Percentiles rank a stretch among this genome's conserved stretches.
phyloP scores from a whole-genome alignment of 2,329 filamentous ascomycete genomes.

The Fonsecaea nubica region DNA sequence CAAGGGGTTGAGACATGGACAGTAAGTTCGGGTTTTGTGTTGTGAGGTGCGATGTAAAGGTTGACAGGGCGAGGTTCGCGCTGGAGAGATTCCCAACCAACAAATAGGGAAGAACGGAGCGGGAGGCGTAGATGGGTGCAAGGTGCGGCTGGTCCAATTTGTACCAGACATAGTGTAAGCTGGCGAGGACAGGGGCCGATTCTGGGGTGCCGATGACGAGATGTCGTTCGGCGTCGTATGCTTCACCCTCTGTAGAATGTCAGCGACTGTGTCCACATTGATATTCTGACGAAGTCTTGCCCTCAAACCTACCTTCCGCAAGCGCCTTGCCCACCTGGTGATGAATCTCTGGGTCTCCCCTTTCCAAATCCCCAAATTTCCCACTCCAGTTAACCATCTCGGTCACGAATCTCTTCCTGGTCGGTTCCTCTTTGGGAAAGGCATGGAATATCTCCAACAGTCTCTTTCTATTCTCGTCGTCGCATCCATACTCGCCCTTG shows the following conservation, averaged over 20 bases:
- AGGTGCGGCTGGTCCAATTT: conserved; percentile 84
- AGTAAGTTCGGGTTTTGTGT: conserved; percentile 63
- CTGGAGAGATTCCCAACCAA: conserved; percentile 88
- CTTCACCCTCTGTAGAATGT: conserved; percentile 71
- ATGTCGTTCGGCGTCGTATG: conserved; percentile 92
- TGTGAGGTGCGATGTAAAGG: conserved; percentile 73
- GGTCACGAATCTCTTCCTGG: conserved; percentile 86
- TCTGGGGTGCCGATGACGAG: conserved; percentile 78
- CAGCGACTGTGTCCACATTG: conserved; percentile 21
- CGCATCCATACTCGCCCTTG: conserved; percentile 79
- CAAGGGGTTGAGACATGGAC: conserved; percentile 75
- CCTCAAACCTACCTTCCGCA: conserved; percentile 68
- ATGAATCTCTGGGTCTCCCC: conserved; percentile 92
- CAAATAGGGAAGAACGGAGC: conserved; percentile 88
- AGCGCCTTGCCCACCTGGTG: conserved; percentile 87
- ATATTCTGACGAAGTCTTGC: conserved; percentile 9
- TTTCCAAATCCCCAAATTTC: conserved; percentile 77
- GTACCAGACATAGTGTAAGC: conserved; percentile 94
- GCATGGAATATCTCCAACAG: conserved; percentile 79
- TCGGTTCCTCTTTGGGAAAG: conserved; percentile 84
- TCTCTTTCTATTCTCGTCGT: conserved; percentile 60
- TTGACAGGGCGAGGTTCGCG: conserved; percentile 79
- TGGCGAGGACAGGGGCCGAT: conserved; percentile 78
- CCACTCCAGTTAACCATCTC: conserved; percentile 89
- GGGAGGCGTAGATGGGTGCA: conserved; percentile 82